A percentile compares a stretch with the other conserved stretches of the same genome.
Evolutionary conservation across 805 yeast species (phyloP).

Genomic region (Blastobotrys robertii): DNA sequence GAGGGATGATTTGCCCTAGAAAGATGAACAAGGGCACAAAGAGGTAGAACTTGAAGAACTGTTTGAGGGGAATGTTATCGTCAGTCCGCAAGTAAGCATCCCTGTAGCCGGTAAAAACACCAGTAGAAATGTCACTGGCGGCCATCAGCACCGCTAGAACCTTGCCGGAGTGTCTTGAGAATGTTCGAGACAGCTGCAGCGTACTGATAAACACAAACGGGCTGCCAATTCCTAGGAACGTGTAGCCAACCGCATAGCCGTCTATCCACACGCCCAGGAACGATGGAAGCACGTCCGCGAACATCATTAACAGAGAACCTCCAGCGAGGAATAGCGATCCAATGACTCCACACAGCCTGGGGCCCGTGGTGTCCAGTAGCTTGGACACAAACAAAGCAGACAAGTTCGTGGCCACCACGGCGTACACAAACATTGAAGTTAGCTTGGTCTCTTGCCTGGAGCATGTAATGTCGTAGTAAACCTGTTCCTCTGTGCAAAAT

Average conservation of each 20-base stretch:
- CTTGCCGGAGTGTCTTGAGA: slow-evolving; percentile 75
- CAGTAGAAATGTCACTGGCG: slow-evolving; percentile 91
- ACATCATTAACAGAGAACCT: slow-evolving; percentile 39
- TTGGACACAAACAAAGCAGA: slow-evolving; percentile 77
- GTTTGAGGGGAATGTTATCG: slow-evolving; percentile 34
- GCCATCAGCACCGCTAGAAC: slow-evolving; percentile 79
- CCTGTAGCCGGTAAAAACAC: slow-evolving; percentile 69
- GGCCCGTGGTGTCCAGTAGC: slow-evolving; percentile 71
- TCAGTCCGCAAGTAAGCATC: slow-evolving; percentile 41
- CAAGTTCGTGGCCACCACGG: slow-evolving; percentile 79
- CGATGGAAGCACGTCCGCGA: slow-evolving; percentile 27
- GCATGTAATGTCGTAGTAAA: slow-evolving; percentile 34
- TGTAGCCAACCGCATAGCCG: slow-evolving; percentile 65
- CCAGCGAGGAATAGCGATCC: slow-evolving; percentile 48
- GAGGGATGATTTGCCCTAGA: slow-evolving; percentile 79
- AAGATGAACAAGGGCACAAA: slow-evolving; percentile 72
- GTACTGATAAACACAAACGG: slow-evolving; percentile 88
- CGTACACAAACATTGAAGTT: slow-evolving; percentile 73
- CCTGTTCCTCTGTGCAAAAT: slow-evolving; percentile 38
- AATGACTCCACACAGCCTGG: slow-evolving; percentile 63
- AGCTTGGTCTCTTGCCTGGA: slow-evolving; percentile 72
- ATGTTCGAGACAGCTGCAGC: slow-evolving; percentile 81
- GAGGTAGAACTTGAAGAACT: slow-evolving; percentile 59
- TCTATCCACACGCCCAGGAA: slow-evolving; percentile 34
- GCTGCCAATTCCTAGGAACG: slow-evolving; percentile 76